These are phyloP conservation scores for Erysimum pusillum DNA, from an alignment of 441 rosid genomes.

Conservation along the genomic window DNA sequence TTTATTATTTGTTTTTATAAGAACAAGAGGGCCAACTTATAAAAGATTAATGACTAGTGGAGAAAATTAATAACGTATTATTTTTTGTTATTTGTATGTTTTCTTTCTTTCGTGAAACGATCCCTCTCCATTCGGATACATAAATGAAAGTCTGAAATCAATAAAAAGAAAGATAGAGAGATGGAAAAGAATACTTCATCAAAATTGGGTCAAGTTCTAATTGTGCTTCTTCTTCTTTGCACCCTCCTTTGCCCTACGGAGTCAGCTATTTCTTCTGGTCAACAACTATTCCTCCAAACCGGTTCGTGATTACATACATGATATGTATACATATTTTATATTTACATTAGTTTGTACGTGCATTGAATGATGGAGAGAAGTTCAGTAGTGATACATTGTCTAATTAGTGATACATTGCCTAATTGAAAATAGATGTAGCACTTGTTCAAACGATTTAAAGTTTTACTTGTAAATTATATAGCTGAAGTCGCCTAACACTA, in stretches of 20 bases:
- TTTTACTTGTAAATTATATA: no score
- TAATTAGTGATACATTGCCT: no score
- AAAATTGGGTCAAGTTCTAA: neutral
- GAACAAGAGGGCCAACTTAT: neutral
- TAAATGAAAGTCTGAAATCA: neutral
- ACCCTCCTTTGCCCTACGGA: neutral
- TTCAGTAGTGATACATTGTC: neutral
- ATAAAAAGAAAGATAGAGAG: neutral
- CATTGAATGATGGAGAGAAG: neutral
- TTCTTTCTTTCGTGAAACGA: neutral
- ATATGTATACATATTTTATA: neutral
- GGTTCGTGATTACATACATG: neutral
- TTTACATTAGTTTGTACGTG: neutral
- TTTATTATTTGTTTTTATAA: neutral
- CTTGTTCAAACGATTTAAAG: no score
- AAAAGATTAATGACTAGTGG: neutral
- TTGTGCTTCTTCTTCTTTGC: conserved; percentile 7
- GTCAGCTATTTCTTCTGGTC: neutral
- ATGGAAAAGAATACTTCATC: neutral
- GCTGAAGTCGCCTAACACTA: no score
- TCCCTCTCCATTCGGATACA: neutral
- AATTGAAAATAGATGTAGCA: no score
- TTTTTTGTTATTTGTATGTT: neutral
- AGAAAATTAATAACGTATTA: neutral
- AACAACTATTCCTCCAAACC: neutral